A percentile compares a stretch with the other conserved stretches of the same genome.
These are phyloP conservation scores for Pterocarpus santalinus DNA, from an alignment of 306 rosid species.

Conservation along the genomic window DNA sequence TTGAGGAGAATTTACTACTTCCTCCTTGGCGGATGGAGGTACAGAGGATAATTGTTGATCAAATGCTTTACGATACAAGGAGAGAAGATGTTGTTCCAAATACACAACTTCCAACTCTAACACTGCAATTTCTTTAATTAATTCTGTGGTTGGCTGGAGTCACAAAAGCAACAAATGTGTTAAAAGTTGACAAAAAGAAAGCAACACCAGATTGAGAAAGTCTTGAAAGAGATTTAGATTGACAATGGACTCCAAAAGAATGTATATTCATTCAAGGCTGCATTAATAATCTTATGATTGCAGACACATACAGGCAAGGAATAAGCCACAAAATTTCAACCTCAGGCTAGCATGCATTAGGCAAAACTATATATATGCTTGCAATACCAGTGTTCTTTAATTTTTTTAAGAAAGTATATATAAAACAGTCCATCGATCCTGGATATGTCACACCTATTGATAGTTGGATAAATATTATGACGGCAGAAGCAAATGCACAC, in stretches of 20 bases:
- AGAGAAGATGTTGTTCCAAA: constrained; percentile 94
- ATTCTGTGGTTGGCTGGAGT: constrained; percentile 82
- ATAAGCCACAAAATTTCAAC: constrained; percentile 26
- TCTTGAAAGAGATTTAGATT: not conserved
- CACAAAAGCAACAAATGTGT: constrained; percentile 8
- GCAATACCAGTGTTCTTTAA: constrained; percentile 6
- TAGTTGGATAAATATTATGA: constrained; percentile 1
- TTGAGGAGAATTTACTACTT: constrained; percentile 56
- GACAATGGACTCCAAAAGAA: not conserved
- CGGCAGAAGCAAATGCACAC: constrained; percentile 19
- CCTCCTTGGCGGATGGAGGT: constrained; percentile 60
- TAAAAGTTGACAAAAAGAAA: constrained; percentile 21
- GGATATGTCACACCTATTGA: not conserved
- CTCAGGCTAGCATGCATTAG: not conserved
- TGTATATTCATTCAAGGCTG: not conserved
- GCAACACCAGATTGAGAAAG: constrained; percentile 28
- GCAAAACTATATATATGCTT: constrained; percentile 12
- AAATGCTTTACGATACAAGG: constrained; percentile 87
- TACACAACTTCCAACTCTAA: constrained; percentile 89
- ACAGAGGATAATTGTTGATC: constrained; percentile 64
- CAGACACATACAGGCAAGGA: not conserved
- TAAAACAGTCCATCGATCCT: not conserved
- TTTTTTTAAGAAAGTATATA: not conserved
- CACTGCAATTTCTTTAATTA: constrained; percentile 88
- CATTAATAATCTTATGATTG: not conserved